A percentile compares a stretch with the other conserved stretches of the same genome.
Conservation (phyloP, 805 yeast species). For the Candida ficus region DNA sequence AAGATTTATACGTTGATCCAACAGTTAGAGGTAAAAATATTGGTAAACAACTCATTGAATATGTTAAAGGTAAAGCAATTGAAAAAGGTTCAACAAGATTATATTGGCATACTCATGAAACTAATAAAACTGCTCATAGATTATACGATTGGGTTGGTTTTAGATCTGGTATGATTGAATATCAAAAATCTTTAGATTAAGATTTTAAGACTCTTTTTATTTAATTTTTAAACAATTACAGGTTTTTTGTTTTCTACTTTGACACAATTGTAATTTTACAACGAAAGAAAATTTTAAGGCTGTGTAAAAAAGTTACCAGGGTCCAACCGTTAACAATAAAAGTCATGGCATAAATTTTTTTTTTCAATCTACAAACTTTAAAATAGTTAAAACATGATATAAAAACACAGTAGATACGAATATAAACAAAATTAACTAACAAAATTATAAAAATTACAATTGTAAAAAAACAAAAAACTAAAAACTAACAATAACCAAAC, state of each 20-base stretch:
- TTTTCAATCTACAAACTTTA: no score
- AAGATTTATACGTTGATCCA: not conserved
- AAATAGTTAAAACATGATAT: no score
- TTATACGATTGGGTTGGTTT: not conserved
- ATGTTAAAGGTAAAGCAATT: not conserved
- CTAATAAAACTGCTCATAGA: not conserved
- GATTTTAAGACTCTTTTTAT: no score
- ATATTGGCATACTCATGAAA: not conserved
- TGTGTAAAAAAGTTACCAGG: no score
- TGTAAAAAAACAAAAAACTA: not conserved
- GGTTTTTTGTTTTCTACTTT: no score
- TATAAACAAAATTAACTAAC: not conserved
- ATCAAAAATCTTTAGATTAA: not conserved
- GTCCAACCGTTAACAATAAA: no score
- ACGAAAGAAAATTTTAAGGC: no score
- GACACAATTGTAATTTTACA: no score
- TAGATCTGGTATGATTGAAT: not conserved
- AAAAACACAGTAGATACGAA: no score
- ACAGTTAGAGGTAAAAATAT: not conserved
- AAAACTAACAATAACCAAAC: not conserved
- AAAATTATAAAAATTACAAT: not conserved
- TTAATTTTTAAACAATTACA: no score
- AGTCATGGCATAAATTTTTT: no score
- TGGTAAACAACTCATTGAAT: not conserved
- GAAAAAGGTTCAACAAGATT: not conserved